These are phyloP conservation scores for Eimeria sp. DNA, from an alignment of 169 alveolate genomes.

Conservation along the genomic window DNA sequence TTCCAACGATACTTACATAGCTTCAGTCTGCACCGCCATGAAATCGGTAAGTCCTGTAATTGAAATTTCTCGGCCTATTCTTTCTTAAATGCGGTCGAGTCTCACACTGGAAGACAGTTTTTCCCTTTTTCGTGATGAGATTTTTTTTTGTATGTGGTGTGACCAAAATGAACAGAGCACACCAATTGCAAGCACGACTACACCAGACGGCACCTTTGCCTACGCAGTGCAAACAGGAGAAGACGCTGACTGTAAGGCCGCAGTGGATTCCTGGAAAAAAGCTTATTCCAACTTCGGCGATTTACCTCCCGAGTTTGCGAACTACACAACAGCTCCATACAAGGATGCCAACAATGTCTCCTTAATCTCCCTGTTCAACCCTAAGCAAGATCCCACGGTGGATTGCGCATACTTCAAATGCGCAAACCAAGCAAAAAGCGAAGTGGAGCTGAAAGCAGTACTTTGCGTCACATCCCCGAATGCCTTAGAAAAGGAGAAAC, in stretches of 20 bases:
- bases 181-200: too few species aligned
- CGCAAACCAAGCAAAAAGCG: background rate
- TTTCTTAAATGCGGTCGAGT: background rate
- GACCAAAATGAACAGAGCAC: background rate
- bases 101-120: background rate
- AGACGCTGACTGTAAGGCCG: background rate
- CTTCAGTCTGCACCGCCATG: background rate
- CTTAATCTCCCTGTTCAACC: background rate
- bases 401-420: constrained; percentile 13
- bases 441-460: background rate
- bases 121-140: background rate
- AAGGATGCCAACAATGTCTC: background rate
- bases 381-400: background rate
- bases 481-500: background rate
- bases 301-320: background rate
- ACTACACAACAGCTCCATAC: background rate
- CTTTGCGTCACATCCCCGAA: background rate
- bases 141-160: background rate
- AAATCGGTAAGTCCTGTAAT: background rate
- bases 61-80: too few species aligned
- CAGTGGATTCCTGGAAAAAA: background rate
- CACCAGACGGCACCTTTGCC: background rate
- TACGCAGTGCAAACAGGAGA: background rate
- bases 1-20: background rate
- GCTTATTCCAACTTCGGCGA: background rate